Base-by-base conservation (phyloP, 345 rosid genomes). In the Dipteronia sinensis region DNA sequence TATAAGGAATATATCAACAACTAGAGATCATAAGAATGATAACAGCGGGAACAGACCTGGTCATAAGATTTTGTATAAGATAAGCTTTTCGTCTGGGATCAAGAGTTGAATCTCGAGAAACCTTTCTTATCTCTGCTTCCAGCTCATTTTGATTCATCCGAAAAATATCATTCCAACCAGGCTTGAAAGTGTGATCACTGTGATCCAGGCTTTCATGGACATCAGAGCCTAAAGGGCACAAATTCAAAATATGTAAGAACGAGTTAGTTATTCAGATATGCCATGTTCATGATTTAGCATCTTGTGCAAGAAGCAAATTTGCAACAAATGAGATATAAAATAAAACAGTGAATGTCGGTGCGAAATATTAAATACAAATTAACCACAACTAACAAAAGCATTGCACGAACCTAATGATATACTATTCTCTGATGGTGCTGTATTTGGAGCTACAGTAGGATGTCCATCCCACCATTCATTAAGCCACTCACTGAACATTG, bases 141-240 rank as follows among this genome's bases (percentile, higher is more conserved):
- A 91, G 86, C 72, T 91, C 95, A 80, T 90, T 90, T 73, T 91
- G 89, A 85, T 88, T 89, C 93, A 93, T 88, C 79, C 90, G 83
- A 70, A 89, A 89, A 74, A 89, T 89, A 76, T 89, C 90, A 75
- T 89, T 89, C 92, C 92, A 89, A 9, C 92, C 92, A 65, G 90
- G 92, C 81, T 89, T 89, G 84, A 89, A 89, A 53, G 80, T 85
- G 17, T 82, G 73, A 78, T 87, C 90, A 71, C 82, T 79, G 19
- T 79, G 84, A 78, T 87, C 92, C 69, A 87, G 72, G 74, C 86
- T 81, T 79, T 78, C 89, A 29, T 69, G 83, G 31, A 79, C 81
- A 72, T 87, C 87, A 73, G 86, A 76, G 19, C 83, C 90, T 87
- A 73, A 40, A 69, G 31, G 25, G 13, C 8, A 61, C 29, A 70